phyloP scores from a whole-genome alignment of 805 yeast genomes.

The Candida nonsorbophila region DNA sequence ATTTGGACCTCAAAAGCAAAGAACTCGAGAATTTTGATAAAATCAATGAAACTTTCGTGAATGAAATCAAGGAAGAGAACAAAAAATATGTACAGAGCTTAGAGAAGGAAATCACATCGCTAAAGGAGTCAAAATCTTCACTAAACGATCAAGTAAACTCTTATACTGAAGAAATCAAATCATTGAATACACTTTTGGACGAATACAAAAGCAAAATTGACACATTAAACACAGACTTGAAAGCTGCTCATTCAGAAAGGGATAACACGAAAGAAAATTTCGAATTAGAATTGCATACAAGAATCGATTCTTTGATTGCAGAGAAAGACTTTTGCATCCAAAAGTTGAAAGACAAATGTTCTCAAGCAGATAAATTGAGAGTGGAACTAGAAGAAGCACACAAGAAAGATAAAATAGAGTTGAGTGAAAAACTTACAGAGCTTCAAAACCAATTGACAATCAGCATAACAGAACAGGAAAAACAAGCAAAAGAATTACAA shows the following conservation, averaged over 20 bases:
- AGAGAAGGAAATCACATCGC: neutral
- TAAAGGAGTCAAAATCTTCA: neutral
- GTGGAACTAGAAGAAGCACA: neutral
- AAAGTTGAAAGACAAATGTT: neutral
- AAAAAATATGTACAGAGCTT: neutral
- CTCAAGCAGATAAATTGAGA: neutral
- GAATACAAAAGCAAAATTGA: slow-evolving; percentile 1
- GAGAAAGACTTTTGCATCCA: neutral
- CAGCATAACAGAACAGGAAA: no score
- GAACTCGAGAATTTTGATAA: slow-evolving; percentile 7
- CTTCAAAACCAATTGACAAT: neutral
- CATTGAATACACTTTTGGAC: neutral
- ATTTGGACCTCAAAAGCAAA: slow-evolving; percentile 4
- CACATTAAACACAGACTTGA: neutral
- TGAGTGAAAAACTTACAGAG: neutral
- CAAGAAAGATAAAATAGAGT: neutral
- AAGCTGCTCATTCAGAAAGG: neutral
- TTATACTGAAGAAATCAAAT: slow-evolving; percentile 1
- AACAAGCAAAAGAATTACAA: no score
- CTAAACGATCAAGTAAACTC: slow-evolving; percentile 1
- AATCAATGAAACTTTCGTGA: slow-evolving; percentile 3
- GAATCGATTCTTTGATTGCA: no score
- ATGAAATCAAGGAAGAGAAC: slow-evolving; percentile 1
- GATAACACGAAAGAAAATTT: neutral
- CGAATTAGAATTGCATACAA: slow-evolving; percentile 1